Percentiles rank a stretch among this genome's conserved stretches.
Evolutionary conservation across 192 early-diverging fungal genomes (phyloP).

Genomic region (Backusella morwellensis): DNA sequence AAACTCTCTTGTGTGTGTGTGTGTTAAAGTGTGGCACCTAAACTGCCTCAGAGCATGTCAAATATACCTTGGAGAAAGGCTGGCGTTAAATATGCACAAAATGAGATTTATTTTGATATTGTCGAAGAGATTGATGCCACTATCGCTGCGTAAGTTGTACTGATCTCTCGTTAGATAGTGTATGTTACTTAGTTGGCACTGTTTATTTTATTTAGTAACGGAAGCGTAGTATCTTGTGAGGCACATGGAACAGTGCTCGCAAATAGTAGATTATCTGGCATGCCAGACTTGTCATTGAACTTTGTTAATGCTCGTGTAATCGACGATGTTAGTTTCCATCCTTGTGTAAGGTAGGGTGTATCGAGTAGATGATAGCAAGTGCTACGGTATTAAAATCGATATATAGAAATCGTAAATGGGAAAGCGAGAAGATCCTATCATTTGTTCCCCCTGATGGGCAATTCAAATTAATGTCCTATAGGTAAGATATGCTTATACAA

Average conservation of each 20-base stretch:
- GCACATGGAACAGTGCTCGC: conserved; percentile 79
- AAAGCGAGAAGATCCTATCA: conserved; percentile 72
- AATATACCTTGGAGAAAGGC: conserved; percentile 85
- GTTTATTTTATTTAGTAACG: conserved; percentile 38
- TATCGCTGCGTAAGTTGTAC: conserved; percentile 58
- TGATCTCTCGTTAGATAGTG: neutral
- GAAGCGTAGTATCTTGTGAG: conserved; percentile 70
- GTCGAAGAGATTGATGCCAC: conserved; percentile 88
- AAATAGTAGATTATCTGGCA: conserved; percentile 78
- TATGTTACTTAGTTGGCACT: neutral
- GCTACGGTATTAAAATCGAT: neutral
- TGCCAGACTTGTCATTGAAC: conserved; percentile 84
- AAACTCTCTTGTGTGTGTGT: neutral
- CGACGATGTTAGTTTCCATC: conserved; percentile 88
- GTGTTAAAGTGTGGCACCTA: conserved; percentile 44
- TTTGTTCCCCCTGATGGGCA: conserved; percentile 95
- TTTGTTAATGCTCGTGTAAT: conserved; percentile 69
- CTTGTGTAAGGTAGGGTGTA: conserved; percentile 66
- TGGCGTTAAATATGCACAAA: conserved; percentile 84
- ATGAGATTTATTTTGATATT: conserved; percentile 95
- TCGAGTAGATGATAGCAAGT: neutral
- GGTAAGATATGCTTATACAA: conserved; percentile 30
- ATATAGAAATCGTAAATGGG: conserved; percentile 65
- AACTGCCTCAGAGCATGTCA: conserved; percentile 65
- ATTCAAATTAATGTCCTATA: conserved; percentile 86